These are phyloP conservation scores for Penicillium longicatenatum DNA, from an alignment of 495 filamentous ascomycete species.

Conservation along the genomic window DNA sequence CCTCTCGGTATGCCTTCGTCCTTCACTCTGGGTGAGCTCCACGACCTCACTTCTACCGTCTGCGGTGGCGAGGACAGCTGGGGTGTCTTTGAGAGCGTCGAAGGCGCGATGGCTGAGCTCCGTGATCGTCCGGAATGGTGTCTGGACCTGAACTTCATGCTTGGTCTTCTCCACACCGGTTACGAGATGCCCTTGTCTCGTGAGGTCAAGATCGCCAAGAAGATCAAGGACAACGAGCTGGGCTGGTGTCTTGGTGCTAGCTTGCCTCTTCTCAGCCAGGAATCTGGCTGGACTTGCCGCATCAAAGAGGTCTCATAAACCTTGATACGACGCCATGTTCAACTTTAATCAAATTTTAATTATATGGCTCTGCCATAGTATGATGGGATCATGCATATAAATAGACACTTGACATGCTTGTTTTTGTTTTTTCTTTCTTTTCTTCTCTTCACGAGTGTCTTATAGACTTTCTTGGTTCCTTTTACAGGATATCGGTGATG, in stretches of 20 bases:
- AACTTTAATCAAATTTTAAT: constrained; percentile 32
- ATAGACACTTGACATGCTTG: constrained; percentile 29
- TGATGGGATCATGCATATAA: constrained; percentile 39
- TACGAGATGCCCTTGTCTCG: constrained; percentile 97
- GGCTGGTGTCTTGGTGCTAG: constrained; percentile 98
- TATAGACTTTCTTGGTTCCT: constrained; percentile 9
- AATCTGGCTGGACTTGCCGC: constrained; percentile 75
- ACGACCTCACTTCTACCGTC: constrained; percentile 79
- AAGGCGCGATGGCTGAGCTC: constrained; percentile 72
- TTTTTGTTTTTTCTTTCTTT: constrained; percentile 16
- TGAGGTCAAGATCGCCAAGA: constrained; percentile 97
- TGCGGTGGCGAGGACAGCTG: constrained; percentile 78
- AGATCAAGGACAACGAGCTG: constrained; percentile 94
- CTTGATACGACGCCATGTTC: constrained; percentile 18
- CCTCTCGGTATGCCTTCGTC: constrained; percentile 94
- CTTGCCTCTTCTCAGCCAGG: constrained; percentile 71
- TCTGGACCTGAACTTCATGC: constrained; percentile 93
- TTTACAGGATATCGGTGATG: constrained; percentile 10
- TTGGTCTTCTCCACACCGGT: constrained; percentile 87
- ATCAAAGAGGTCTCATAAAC: constrained; percentile 61
- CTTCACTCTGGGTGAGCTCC: constrained; percentile 85
- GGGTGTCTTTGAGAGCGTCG: constrained; percentile 73
- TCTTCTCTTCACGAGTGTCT: constrained; percentile 2
- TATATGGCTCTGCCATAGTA: constrained; percentile 24
- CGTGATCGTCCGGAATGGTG: constrained; percentile 82